Base-by-base conservation (phyloP, 768 basidiomycete species). In the Podaxis pistillaris region DNA sequence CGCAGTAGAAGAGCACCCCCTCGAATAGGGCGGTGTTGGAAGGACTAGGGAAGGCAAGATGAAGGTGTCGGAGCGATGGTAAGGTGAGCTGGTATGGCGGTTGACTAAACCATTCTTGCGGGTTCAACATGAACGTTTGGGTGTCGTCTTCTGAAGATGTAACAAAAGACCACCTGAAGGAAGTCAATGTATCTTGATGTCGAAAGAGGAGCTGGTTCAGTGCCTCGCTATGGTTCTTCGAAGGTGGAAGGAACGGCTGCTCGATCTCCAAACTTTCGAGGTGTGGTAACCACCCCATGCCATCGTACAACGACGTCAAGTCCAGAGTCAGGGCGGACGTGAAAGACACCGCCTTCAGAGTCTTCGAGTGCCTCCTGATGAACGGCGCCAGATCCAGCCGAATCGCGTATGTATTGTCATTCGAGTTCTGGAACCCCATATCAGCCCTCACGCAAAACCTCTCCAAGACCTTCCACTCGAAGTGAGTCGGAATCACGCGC, bases 101-200 rank as follows among this genome's bases (percentile, higher is more conserved):
- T 55, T 62, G 60, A 33, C 56, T 51, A 15, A 56, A 62, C 60
- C 60, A 56, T 6, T 62, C 60, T 46, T 47, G 40, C 33, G 53
- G 53, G 33, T 55, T 37, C 36, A 38, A 17, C 22, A 6, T 36
- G 33, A 49, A 44, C 1, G 52, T 24, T 12, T 36, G 41, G 12
- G 19, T 4, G 17, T 24, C n/a, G 33, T 5, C 41, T 15, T 47
- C 24, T 4, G 60, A 55, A 22, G 53, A 13, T 17, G 52, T 19
- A 15, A 55, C 30, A 26, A 62, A 62, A 4, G 26, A 46, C 60
- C 60, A 62, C 41, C 11, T 62, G 33, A 62, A 62, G 11, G 52
- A 62, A 37, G 8, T 55, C 12, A 62, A 15, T 4, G 52, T 46
- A 37, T 62, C 60, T n/a, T 8, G 41, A n/a, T 62, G 60, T 17